Evolutionary conservation across 2,329 filamentous ascomycete species (phyloP).

Genomic region (Scopulariopsis brevicaulis): DNA sequence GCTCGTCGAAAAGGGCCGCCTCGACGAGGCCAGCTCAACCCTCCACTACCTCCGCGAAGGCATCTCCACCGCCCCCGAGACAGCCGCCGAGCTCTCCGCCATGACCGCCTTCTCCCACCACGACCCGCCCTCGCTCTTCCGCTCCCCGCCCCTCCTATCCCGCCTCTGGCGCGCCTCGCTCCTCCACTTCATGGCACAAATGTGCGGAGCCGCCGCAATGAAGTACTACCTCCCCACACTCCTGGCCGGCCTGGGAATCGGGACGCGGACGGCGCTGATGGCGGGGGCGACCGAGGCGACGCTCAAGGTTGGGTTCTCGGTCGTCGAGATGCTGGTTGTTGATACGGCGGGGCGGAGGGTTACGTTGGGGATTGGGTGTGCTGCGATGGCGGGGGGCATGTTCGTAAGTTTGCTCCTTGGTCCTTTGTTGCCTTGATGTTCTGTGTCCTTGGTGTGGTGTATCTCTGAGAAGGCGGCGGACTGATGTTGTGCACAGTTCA

Average conservation of each 20-base stretch:
- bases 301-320: slow-evolving; percentile 42
- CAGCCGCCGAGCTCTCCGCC: slow-evolving; percentile 29
- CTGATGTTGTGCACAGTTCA: slow-evolving; percentile 26
- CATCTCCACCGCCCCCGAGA: slow-evolving; percentile 20
- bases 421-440: not conserved
- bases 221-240: slow-evolving; percentile 48
- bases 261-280: slow-evolving; percentile 34
- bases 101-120: slow-evolving; percentile 26
- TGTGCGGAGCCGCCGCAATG: slow-evolving; percentile 48
- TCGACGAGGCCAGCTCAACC: slow-evolving; percentile 27
- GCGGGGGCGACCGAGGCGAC: slow-evolving; percentile 45
- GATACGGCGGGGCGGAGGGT: slow-evolving; percentile 36
- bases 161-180: slow-evolving; percentile 44
- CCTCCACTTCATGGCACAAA: slow-evolving; percentile 48
- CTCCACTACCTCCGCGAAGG: slow-evolving; percentile 38
- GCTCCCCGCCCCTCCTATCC: slow-evolving; percentile 31
- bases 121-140: slow-evolving; percentile 28
- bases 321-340: slow-evolving; percentile 45
- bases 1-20: slow-evolving; percentile 38
- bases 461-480: not conserved
- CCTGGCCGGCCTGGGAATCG: slow-evolving; percentile 36
- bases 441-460: too few species aligned
- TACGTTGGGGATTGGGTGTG: slow-evolving; percentile 35
- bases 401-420: slow-evolving; percentile 24
- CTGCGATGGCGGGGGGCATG: slow-evolving; percentile 40